Conservation (phyloP, 805 yeast genomes). For the Candida wancherniae region DNA sequence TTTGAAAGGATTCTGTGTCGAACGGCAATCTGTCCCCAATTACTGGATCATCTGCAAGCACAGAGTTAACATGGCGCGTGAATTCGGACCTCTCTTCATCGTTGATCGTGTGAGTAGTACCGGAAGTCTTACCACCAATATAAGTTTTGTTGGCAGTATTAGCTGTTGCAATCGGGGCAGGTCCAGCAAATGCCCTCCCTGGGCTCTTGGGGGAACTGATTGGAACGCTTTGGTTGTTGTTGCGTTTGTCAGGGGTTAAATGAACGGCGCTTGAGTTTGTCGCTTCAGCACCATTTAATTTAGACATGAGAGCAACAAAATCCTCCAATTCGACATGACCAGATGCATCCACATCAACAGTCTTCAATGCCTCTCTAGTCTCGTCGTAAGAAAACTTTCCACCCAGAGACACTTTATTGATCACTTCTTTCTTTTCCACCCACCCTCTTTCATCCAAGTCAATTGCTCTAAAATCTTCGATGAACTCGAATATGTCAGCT, state of each 20-base stretch:
- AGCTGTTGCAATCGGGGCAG: conserved; percentile 48
- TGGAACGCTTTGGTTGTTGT: too few relatives aligned
- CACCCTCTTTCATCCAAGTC: conserved; percentile 92
- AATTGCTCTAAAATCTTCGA: conserved; percentile 79
- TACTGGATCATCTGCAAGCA: conserved; percentile 81
- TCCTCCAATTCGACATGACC: conserved; percentile 97
- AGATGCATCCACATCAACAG: conserved; percentile 89
- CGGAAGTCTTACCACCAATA: conserved; percentile 80
- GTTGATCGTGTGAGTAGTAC: conserved; percentile 92
- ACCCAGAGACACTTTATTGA: conserved; percentile 71
- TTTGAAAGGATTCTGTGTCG: conserved; percentile 89
- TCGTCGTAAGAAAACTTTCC: conserved; percentile 87
- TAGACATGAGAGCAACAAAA: conserved; percentile 78
- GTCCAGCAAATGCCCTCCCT: conserved; percentile 20
- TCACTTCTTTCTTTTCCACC: conserved; percentile 86
- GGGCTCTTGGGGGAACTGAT: conserved; percentile 17
- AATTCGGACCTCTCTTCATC: conserved; percentile 96
- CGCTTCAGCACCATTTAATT: conserved; percentile 51
- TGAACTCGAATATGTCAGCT: conserved; percentile 77
- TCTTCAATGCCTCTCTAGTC: conserved; percentile 88
- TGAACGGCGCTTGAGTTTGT: conserved; percentile 1
- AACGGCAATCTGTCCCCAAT: conserved; percentile 84
- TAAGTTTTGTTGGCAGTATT: conserved; percentile 53
- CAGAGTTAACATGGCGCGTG: conserved; percentile 92
- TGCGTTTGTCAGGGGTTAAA: conserved; percentile 4